Evolutionary conservation across 176 grass and related monocot genomes (phyloP).

Genomic region (Rhynchospora tenuis): DNA sequence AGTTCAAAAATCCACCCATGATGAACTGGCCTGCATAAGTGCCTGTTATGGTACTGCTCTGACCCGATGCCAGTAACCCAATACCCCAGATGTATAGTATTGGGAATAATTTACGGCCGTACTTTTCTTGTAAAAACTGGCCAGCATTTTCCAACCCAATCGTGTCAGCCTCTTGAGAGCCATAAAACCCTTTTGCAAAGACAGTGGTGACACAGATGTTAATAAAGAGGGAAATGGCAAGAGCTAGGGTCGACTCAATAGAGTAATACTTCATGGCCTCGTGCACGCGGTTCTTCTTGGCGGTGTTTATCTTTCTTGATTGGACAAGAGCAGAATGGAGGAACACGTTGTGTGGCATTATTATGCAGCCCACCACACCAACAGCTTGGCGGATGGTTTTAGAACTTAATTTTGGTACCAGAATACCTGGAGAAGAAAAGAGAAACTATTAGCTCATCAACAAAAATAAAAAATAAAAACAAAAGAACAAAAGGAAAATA

Average conservation of each 20-base stretch:
- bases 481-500: not conserved
- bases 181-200: slow-evolving; percentile 92
- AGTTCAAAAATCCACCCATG: slow-evolving; percentile 69
- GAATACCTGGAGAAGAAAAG: slow-evolving; percentile 41
- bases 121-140: slow-evolving; percentile 85
- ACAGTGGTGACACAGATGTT: slow-evolving; percentile 84
- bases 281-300: slow-evolving; percentile 63
- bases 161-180: slow-evolving; percentile 44
- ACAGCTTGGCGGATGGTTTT: slow-evolving; percentile 82
- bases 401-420: slow-evolving; percentile 68
- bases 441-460: not conserved
- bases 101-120: slow-evolving; percentile 60
- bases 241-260: slow-evolving; percentile 75
- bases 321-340: slow-evolving; percentile 82
- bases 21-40: slow-evolving; percentile 88
- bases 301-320: slow-evolving; percentile 70
- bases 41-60: slow-evolving; percentile 83
- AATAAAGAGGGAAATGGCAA: slow-evolving; percentile 76
- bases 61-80: slow-evolving; percentile 75
- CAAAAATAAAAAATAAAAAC: not conserved
- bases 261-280: slow-evolving; percentile 90
- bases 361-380: slow-evolving; percentile 86
- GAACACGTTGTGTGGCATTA: slow-evolving; percentile 93
- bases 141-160: slow-evolving; percentile 96
- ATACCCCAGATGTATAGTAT: slow-evolving; percentile 85